Conservation (phyloP, 352 stramenopile genomes). For the Thalassiosira hispida region DNA sequence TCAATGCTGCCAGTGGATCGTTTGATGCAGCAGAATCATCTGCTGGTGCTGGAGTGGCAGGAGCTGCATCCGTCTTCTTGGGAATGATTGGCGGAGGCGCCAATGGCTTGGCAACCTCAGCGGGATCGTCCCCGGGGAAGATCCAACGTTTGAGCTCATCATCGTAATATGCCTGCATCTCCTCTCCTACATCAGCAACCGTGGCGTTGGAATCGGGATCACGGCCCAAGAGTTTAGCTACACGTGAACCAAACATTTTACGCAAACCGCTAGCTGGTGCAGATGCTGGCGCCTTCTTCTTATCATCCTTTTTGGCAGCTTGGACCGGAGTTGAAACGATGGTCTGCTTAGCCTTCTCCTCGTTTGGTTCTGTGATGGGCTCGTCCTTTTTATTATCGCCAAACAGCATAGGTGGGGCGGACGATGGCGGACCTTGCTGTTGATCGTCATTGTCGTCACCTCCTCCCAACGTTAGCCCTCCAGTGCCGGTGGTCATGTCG, state of each 20-base stretch:
- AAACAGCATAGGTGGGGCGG: constrained; percentile 35
- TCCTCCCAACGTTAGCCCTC: background rate
- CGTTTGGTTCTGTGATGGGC: background rate
- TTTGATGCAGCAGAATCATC: constrained; percentile 24
- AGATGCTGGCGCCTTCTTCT: constrained; percentile 54
- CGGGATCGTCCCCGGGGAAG: constrained; percentile 82
- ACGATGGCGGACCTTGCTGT: constrained; percentile 28
- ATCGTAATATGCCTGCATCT: constrained; percentile 85
- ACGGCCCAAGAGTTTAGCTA: constrained; percentile 47
- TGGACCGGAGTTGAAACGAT: constrained; percentile 35
- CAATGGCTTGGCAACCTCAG: constrained; percentile 75
- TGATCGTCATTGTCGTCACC: background rate
- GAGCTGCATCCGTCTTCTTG: constrained; percentile 19
- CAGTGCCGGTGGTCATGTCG: background rate
- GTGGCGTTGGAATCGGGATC: constrained; percentile 65
- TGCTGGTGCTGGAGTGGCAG: constrained; percentile 14
- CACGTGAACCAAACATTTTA: background rate
- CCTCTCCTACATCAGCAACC: constrained; percentile 66
- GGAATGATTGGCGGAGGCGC: constrained; percentile 73
- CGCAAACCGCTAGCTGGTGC: constrained; percentile 40
- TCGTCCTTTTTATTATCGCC: constrained; percentile 32
- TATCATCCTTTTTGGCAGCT: constrained; percentile 26
- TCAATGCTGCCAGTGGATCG: constrained; percentile 83
- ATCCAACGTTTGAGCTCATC: constrained; percentile 81
- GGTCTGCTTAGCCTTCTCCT: constrained; percentile 18